Percentiles rank a stretch among this genome's conserved stretches.
Conservation (phyloP, 495 filamentous ascomycete species). For the Cladorrhinum samala region DNA sequence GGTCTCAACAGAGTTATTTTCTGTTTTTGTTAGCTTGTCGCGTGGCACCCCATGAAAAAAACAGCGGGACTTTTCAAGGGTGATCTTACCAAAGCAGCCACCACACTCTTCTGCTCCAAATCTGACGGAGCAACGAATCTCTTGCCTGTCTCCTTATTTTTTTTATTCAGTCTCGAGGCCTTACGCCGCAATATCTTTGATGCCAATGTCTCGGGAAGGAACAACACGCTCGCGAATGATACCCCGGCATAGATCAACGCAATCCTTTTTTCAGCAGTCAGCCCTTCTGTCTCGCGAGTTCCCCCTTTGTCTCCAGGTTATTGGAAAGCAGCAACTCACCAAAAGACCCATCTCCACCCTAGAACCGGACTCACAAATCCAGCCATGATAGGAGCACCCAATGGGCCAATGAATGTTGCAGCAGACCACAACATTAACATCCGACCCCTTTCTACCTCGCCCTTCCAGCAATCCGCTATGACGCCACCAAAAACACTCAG, state of each 20-base stretch:
- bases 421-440: conserved; percentile 28
- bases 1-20: conserved; percentile 37
- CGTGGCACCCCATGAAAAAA: too few species aligned
- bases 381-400: conserved; percentile 43
- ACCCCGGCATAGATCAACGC: conserved; percentile 41
- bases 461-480: conserved; percentile 64
- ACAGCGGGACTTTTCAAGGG: too few species aligned
- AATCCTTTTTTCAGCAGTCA: conserved; percentile 18
- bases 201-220: conserved; percentile 47
- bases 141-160: conserved; percentile 9
- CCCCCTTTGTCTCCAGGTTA: neutral
- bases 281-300: too few species aligned
- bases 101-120: conserved; percentile 13
- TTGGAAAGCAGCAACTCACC: conserved; percentile 24
- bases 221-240: conserved; percentile 23
- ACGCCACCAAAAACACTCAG: conserved; percentile 76
- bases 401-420: conserved; percentile 33
- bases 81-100: conserved; percentile 20
- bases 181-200: conserved; percentile 41
- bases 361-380: conserved; percentile 26
- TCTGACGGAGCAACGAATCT: conserved; percentile 17
- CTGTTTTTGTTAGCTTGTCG: conserved; percentile 7
- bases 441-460: conserved; percentile 19
- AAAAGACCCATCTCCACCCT: conserved; percentile 52
- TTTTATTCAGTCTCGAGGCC: conserved; percentile 43